Conservation (phyloP, 1,284 basidiomycete species). For the Fistulinella staudtii region DNA sequence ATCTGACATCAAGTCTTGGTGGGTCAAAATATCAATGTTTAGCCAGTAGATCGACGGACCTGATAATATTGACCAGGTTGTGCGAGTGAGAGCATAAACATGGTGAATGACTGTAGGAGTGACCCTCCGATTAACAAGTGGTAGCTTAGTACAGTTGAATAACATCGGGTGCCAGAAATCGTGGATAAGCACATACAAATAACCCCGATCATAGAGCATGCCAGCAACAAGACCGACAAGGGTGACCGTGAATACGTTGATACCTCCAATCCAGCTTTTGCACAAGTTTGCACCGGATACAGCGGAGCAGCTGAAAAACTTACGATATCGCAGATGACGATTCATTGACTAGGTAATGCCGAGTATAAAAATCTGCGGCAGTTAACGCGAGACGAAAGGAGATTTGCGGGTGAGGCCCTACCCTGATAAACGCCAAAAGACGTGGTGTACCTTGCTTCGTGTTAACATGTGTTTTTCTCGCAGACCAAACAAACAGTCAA, state of each 20-base stretch:
- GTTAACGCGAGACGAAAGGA: slow-evolving; percentile 1
- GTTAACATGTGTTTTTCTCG: no score
- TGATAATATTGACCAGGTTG: slow-evolving; percentile 27
- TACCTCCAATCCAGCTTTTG: slow-evolving; percentile 33
- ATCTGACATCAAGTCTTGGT: slow-evolving; percentile 18
- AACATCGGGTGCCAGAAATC: not conserved
- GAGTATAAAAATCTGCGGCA: slow-evolving; percentile 26
- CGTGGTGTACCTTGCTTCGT: not conserved
- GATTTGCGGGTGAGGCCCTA: not conserved
- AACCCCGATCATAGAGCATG: slow-evolving; percentile 27
- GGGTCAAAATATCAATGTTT: not conserved
- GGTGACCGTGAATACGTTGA: slow-evolving; percentile 19
- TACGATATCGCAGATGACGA: slow-evolving; percentile 31
- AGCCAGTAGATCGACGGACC: slow-evolving; percentile 6
- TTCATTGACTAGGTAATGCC: slow-evolving; percentile 28
- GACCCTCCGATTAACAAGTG: slow-evolving; percentile 27
- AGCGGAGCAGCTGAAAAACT: slow-evolving; percentile 1
- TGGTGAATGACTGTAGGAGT: slow-evolving; percentile 21
- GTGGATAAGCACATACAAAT: slow-evolving; percentile 23
- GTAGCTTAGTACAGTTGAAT: slow-evolving; percentile 23
- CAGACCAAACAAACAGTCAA: not conserved
- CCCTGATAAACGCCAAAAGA: not conserved
- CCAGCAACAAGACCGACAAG: slow-evolving; percentile 16
- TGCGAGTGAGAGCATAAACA: slow-evolving; percentile 31
- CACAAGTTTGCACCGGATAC: not conserved